These are phyloP conservation scores for Penicillium sp. DNA, from an alignment of 2,329 filamentous ascomycete genomes.

Conservation along the genomic window DNA sequence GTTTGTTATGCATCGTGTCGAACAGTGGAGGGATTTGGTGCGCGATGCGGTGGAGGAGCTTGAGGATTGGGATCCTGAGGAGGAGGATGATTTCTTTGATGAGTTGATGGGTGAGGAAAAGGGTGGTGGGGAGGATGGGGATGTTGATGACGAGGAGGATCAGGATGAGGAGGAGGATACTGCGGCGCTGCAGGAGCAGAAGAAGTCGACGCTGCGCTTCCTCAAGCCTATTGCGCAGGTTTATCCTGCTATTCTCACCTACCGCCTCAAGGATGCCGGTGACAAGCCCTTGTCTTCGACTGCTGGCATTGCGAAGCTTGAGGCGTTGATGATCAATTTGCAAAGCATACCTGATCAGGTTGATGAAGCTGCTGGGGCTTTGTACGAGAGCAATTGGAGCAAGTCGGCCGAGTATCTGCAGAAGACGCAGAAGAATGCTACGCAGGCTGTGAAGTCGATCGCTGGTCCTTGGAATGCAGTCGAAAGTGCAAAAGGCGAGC, in stretches of 20 bases:
- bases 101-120: slow-evolving; percentile 34
- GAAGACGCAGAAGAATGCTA: slow-evolving; percentile 48
- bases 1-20: slow-evolving; percentile 69
- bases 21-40: slow-evolving; percentile 72
- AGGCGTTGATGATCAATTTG: slow-evolving; percentile 36
- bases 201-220: slow-evolving; percentile 45
- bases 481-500: slow-evolving; percentile 53
- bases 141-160: slow-evolving; percentile 20
- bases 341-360: slow-evolving; percentile 43
- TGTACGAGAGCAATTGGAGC: slow-evolving; percentile 45
- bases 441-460: slow-evolving; percentile 70
- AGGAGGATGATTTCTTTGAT: slow-evolving; percentile 57
- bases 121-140: slow-evolving; percentile 14
- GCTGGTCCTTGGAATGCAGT: slow-evolving; percentile 69
- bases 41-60: slow-evolving; percentile 83
- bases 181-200: slow-evolving; percentile 41
- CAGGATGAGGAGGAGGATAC: slow-evolving; percentile 30
- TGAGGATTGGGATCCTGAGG: slow-evolving; percentile 82
- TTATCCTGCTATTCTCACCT: slow-evolving; percentile 45
- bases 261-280: slow-evolving; percentile 41
- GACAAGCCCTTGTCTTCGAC: slow-evolving; percentile 19
- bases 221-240: slow-evolving; percentile 47
- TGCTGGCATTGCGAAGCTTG: slow-evolving; percentile 32
- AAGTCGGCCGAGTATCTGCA: slow-evolving; percentile 36
- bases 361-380: slow-evolving; percentile 49